Evolutionary conservation across 139 green algal genomes (phyloP).

Genomic region (Dunaliella sp.): DNA sequence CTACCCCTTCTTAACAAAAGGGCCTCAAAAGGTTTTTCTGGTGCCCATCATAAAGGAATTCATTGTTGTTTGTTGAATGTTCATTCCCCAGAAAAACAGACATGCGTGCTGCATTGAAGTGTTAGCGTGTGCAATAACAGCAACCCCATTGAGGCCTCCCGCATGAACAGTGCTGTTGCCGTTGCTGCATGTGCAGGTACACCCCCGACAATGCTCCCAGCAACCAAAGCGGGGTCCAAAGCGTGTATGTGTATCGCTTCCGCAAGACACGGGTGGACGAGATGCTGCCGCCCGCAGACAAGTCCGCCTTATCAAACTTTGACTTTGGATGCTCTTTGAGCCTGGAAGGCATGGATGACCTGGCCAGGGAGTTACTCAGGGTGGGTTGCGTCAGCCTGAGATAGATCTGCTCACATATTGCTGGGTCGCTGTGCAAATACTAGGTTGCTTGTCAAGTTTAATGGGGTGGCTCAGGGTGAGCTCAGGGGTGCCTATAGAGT

Average conservation of each 20-base stretch:
- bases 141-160: no score
- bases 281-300: background rate
- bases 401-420: no score
- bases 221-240: background rate
- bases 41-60: background rate
- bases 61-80: background rate
- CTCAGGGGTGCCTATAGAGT: no score
- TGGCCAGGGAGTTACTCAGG: background rate
- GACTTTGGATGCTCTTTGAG: background rate
- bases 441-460: no score
- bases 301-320: background rate
- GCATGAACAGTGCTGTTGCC: no score
- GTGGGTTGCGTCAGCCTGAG: no score
- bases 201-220: background rate
- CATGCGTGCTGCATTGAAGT: background rate
- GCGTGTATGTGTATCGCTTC: background rate
- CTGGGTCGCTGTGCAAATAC: no score
- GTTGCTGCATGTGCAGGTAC: no score
- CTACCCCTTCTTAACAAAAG: background rate
- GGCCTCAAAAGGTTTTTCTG: no score
- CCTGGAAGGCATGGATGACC: background rate
- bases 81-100: background rate
- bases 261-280: constrained; percentile 23
- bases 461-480: no score
- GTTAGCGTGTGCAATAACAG: background rate